A percentile compares a stretch with the other conserved stretches of the same genome.
Conservation (phyloP, 208 protist genomes). For the Leishmania turanica region DNA sequence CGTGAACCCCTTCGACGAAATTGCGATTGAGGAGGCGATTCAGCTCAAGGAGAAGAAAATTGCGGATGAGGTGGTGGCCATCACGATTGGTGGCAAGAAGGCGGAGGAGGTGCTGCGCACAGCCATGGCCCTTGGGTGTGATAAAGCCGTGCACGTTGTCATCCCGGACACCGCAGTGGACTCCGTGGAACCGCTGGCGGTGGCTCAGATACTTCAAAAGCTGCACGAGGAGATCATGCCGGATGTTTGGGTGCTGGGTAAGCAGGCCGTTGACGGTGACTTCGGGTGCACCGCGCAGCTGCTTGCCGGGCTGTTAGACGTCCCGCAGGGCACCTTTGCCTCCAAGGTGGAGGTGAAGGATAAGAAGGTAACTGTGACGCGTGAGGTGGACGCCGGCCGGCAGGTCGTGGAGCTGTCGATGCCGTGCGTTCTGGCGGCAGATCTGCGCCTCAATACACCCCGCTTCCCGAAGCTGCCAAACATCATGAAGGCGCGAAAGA, state of each 20-base stretch:
- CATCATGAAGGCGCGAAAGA: conserved; percentile 98
- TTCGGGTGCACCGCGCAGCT: conserved; percentile 95
- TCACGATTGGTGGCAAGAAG: conserved; percentile 94
- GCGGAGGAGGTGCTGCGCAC: conserved; percentile 89
- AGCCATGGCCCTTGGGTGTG: conserved; percentile 96
- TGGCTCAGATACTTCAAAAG: conserved; percentile 94
- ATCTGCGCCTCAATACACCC: conserved; percentile 96
- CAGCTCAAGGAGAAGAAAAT: conserved; percentile 94
- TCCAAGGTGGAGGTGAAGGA: conserved; percentile 84
- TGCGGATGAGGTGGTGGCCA: conserved; percentile 92
- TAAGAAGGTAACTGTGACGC: conserved; percentile 86
- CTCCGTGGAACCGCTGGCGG: conserved; percentile 87
- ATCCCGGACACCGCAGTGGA: conserved; percentile 64
- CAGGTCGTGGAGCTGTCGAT: conserved; percentile 89
- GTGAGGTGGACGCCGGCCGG: conserved; percentile 96
- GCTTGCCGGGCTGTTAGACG: conserved; percentile 92
- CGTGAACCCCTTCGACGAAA: conserved; percentile 98
- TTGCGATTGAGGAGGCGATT: conserved; percentile 96
- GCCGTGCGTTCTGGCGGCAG: conserved; percentile 87
- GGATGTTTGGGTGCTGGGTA: conserved; percentile 93
- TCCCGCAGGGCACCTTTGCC: conserved; percentile 95
- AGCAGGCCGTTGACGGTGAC: conserved; percentile 98
- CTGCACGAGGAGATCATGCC: conserved; percentile 88
- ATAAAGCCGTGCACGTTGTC: conserved; percentile 94
- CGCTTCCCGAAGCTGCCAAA: conserved; percentile 97